Conservation (phyloP, 1,284 basidiomycete species). For the Anthracocystis panici-leucophaei region DNA sequence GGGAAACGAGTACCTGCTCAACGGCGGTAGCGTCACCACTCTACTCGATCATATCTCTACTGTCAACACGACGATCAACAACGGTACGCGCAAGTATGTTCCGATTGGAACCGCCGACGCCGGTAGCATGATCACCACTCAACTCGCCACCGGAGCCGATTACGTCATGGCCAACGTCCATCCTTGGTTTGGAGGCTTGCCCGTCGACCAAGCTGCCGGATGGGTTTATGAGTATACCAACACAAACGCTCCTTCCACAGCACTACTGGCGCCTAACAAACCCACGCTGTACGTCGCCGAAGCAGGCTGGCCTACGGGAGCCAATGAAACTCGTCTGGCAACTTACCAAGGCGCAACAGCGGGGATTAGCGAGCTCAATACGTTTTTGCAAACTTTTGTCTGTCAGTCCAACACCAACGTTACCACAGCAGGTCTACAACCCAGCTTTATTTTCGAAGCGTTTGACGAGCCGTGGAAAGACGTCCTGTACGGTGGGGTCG, state of each 20-base stretch:
- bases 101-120: constrained; percentile 91
- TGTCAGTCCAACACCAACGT: constrained; percentile 85
- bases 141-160: constrained; percentile 79
- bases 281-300: constrained; percentile 83
- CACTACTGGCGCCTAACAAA: constrained; percentile 74
- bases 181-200: constrained; percentile 78
- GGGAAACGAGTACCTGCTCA: constrained; percentile 69
- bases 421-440: constrained; percentile 75
- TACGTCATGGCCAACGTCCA: constrained; percentile 82
- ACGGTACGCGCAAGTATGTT: constrained; percentile 72
- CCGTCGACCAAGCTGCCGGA: constrained; percentile 77
- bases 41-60: constrained; percentile 78
- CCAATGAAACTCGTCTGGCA: constrained; percentile 40
- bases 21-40: constrained; percentile 55
- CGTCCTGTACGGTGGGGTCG: constrained; percentile 83
- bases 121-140: constrained; percentile 77
- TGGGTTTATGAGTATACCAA: constrained; percentile 78
- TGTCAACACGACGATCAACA: constrained; percentile 74
- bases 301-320: constrained; percentile 90
- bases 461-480: constrained; percentile 89
- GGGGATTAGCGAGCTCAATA: constrained; percentile 52
- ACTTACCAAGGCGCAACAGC: constrained; percentile 50
- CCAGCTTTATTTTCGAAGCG: constrained; percentile 73
- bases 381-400: constrained; percentile 85
- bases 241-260: constrained; percentile 73